Percentiles rank a stretch among this genome's conserved stretches.
Conservation (phyloP, 306 rosid genomes). For the Dalbergia oliveri region DNA sequence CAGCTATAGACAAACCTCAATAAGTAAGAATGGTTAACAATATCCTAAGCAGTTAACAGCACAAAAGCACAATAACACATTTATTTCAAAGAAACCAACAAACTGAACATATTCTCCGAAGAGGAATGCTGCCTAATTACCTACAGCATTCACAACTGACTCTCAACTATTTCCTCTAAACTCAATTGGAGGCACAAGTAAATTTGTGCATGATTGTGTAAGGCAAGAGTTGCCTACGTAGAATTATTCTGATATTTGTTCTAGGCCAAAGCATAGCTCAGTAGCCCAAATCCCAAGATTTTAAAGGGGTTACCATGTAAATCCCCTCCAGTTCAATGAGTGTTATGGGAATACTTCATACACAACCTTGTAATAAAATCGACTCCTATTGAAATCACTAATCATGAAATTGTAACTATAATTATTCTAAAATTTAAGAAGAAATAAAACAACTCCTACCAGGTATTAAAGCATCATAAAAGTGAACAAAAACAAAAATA, state of each 20-base stretch:
- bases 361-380: slow-evolving; percentile 14
- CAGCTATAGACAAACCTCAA: slow-evolving; percentile 32
- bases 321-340: slow-evolving; percentile 16
- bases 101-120: not conserved
- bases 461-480: slow-evolving; percentile 21
- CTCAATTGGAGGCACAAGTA: slow-evolving; percentile 1
- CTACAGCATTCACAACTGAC: slow-evolving; percentile 3
- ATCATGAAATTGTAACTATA: slow-evolving; percentile 14
- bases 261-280: slow-evolving; percentile 19
- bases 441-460: not conserved
- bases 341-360: slow-evolving; percentile 7
- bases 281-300: not conserved
- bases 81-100: no score
- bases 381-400: slow-evolving; percentile 24
- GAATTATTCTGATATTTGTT: slow-evolving; percentile 24
- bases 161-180: slow-evolving; percentile 19
- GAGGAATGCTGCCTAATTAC: slow-evolving; percentile 21
- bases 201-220: not conserved
- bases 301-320: not conserved
- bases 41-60: slow-evolving; percentile 22
- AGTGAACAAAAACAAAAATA: slow-evolving; percentile 28
- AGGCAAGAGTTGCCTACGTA: slow-evolving; percentile 19
- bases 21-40: slow-evolving; percentile 3
- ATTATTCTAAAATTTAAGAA: slow-evolving; percentile 19
- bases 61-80: not conserved